phyloP scores from a whole-genome alignment of 2,329 filamentous ascomycete species.

The Claviceps sorghi region DNA sequence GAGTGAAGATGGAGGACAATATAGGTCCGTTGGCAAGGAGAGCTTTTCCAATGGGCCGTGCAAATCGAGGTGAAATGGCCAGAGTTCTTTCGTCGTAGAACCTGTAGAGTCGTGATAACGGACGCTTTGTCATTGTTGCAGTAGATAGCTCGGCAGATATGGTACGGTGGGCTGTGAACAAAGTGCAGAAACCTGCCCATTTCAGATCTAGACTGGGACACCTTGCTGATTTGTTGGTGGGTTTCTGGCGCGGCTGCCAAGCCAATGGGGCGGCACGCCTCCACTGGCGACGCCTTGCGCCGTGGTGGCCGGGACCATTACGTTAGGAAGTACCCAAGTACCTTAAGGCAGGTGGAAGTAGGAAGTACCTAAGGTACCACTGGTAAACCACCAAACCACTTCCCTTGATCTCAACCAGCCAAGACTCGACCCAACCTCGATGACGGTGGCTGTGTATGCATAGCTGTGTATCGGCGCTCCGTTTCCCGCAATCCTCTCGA shows the following conservation, averaged over 20 bases:
- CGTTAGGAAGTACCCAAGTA: no score
- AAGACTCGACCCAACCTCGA: background rate
- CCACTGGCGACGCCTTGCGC: background rate
- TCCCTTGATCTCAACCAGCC: conserved; percentile 2
- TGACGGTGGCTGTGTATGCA: background rate
- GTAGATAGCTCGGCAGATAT: background rate
- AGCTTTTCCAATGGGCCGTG: background rate
- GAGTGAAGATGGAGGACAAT: background rate
- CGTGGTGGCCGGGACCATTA: background rate
- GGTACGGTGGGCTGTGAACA: background rate
- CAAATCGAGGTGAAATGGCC: background rate
- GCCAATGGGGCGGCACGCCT: conserved; percentile 2
- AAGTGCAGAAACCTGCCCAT: background rate
- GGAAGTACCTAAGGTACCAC: no score
- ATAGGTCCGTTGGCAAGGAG: background rate
- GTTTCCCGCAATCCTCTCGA: background rate
- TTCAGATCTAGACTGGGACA: background rate
- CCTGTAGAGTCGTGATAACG: background rate
- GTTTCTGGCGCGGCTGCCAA: conserved; percentile 4
- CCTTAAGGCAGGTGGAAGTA: no score
- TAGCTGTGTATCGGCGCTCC: background rate
- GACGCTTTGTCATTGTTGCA: background rate
- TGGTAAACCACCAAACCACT: background rate
- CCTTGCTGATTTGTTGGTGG: background rate
- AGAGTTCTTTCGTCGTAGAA: no score